phyloP scores from a whole-genome alignment of 1,139 yeast genomes.

The Blastobotrys persicus region DNA sequence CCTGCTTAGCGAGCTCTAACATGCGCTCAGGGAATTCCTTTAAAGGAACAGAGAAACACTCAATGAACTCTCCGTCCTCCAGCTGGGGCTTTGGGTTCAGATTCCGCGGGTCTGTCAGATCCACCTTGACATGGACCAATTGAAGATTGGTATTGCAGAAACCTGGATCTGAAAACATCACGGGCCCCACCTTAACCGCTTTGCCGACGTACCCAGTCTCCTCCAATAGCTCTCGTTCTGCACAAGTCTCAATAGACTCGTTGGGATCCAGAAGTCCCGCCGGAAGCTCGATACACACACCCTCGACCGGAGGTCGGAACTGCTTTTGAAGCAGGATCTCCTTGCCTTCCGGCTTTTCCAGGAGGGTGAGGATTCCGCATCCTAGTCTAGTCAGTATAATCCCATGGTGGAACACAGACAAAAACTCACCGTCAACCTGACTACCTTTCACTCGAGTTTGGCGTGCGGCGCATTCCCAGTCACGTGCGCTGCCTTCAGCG shows the following conservation, averaged over 20 bases:
- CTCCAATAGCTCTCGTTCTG: constrained; percentile 80
- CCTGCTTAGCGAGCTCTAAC: constrained; percentile 53
- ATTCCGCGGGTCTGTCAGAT: constrained; percentile 63
- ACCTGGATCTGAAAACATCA: constrained; percentile 81
- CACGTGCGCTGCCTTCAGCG: constrained; percentile 43
- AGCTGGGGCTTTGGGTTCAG: constrained; percentile 65
- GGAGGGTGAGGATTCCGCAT: constrained; percentile 76
- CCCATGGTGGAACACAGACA: not conserved
- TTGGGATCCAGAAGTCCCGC: constrained; percentile 90
- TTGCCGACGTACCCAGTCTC: constrained; percentile 89
- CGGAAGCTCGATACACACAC: constrained; percentile 88
- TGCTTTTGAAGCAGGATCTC: constrained; percentile 78
- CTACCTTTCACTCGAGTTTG: constrained; percentile 68
- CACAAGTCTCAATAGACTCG: constrained; percentile 75
- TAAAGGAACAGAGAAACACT: constrained; percentile 68
- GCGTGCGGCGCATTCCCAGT: constrained; percentile 91
- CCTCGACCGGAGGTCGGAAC: constrained; percentile 87
- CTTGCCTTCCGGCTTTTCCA: constrained; percentile 51
- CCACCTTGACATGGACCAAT: constrained; percentile 76
- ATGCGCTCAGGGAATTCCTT: constrained; percentile 55
- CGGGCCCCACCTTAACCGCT: constrained; percentile 50
- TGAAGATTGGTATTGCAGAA: constrained; percentile 87
- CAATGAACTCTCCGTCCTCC: constrained; percentile 89
- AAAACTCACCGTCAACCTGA: constrained; percentile 65
- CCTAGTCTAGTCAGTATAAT: constrained; percentile 17